Base-by-base conservation (phyloP, 2,329 filamentous ascomycete genomes). In the Tolypocladium pustulatum region DNA sequence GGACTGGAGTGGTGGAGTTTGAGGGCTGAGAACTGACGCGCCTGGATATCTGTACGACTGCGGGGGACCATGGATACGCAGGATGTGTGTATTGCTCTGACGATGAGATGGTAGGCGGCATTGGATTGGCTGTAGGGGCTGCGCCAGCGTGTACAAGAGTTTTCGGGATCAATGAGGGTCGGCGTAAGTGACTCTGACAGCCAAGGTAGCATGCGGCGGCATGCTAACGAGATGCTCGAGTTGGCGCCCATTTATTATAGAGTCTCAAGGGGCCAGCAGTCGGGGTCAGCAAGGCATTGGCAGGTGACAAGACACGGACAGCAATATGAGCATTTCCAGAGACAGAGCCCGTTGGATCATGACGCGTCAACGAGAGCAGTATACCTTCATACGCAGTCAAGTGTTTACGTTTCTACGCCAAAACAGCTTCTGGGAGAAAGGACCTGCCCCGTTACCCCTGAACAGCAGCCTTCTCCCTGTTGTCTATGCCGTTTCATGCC, bases 1-100 rank as follows among this genome's bases (percentile, higher is more conserved):
- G 66, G 13, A 69, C 71, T 36, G 74, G 69, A 1, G 72, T 77
- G 17, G 73, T 77, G 34, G 75, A 77, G 65, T 77, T 77, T 66
- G 75, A 76, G 60, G 73, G 73, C 25, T 75, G 63, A 68, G 25
- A 7, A 12, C 27, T 7, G 27, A 32, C 3, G 36, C 22, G 17
- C 13, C 15, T 9, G 54, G 38, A 8, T 52, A 32, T 20, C 3
- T 56, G 53, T 54, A 54, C 53, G 36, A 54, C 25, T 7, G 22
- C 8, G 13, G n/a, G 4, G 1, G 49, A n/a, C 27, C 20, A 34
- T n/a, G 17, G 49, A 52, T n/a, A 34, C n/a, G 20, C 49, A 27
- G 27, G 27, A 30, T 34, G 7, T 52, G 49, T 52, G 49, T 52
- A 27, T 52, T 27, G 46, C 10, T 32, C 22, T 49, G 46, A 49